Evolutionary conservation across 108 stramenopile genomes (phyloP).

Genomic region (Nitzschia inconspicua): DNA sequence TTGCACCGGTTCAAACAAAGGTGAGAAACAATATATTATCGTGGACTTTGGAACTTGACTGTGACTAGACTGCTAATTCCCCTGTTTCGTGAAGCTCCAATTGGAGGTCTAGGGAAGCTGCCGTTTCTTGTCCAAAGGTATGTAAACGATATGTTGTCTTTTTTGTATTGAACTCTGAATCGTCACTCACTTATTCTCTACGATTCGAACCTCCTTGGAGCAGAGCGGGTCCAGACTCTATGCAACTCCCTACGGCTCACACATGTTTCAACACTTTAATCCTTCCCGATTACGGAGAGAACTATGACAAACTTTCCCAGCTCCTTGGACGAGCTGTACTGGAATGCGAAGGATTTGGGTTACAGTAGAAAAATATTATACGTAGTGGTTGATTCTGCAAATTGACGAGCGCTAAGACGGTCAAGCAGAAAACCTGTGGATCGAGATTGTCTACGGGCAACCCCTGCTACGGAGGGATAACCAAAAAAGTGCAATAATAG

Average conservation of each 20-base stretch:
- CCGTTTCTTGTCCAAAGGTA: constrained; percentile 80
- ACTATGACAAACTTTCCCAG: constrained; percentile 56
- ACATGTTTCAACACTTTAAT: constrained; percentile 92
- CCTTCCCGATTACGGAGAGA: constrained; percentile 56
- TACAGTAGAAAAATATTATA: constrained; percentile 27
- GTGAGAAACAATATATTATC: background rate
- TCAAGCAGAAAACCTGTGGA: too few relatives aligned
- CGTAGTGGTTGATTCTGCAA: too few relatives aligned
- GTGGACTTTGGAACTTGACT: background rate
- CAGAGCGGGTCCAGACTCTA: constrained; percentile 85
- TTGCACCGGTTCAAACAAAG: constrained; percentile 71
- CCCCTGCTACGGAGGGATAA: too few relatives aligned
- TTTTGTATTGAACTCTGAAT: background rate
- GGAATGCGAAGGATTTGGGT: constrained; percentile 83
- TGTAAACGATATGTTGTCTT: background rate
- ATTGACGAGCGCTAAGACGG: too few relatives aligned
- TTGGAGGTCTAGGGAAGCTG: constrained; percentile 88
- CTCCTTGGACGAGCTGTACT: constrained; percentile 60
- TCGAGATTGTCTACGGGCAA: too few relatives aligned
- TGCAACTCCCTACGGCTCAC: constrained; percentile 83
- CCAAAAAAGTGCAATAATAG: too few relatives aligned
- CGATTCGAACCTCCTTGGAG: background rate
- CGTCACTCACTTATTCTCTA: background rate
- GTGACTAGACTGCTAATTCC: background rate
- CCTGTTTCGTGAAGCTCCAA: constrained; percentile 48